Conservation (phyloP, 768 basidiomycete species). For the Amyloporia xantha region DNA sequence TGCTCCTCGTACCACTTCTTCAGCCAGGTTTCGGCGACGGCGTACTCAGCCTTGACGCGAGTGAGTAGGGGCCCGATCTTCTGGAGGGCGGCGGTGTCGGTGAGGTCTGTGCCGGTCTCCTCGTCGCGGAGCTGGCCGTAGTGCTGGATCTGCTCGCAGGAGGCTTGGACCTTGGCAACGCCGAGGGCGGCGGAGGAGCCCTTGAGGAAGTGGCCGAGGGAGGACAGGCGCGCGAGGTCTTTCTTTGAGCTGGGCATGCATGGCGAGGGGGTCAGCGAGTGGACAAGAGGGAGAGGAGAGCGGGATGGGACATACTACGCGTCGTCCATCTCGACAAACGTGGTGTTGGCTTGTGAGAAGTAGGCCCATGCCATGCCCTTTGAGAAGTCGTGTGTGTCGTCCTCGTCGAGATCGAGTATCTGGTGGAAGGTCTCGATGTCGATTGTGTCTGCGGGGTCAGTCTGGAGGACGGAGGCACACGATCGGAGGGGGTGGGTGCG, state of each 20-base stretch:
- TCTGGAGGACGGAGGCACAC: slow-evolving; percentile 11
- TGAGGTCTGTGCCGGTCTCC: slow-evolving; percentile 35
- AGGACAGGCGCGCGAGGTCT: slow-evolving; percentile 61
- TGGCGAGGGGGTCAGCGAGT: slow-evolving; percentile 7
- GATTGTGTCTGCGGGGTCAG: slow-evolving; percentile 36
- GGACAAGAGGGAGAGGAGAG: slow-evolving; percentile 5
- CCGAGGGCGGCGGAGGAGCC: slow-evolving; percentile 95
- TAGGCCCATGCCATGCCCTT: slow-evolving; percentile 73
- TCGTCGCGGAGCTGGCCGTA: slow-evolving; percentile 68
- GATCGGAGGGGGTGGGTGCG: background rate
- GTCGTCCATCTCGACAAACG: slow-evolving; percentile 72
- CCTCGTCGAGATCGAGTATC: slow-evolving; percentile 89
- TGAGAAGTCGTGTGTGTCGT: slow-evolving; percentile 71
- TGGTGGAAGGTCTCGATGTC: slow-evolving; percentile 80
- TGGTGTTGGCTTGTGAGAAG: slow-evolving; percentile 70
- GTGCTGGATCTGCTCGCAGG: slow-evolving; percentile 90
- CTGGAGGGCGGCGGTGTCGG: slow-evolving; percentile 44
- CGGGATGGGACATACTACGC: slow-evolving; percentile 55
- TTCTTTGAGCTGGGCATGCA: slow-evolving; percentile 37
- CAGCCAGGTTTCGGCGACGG: slow-evolving; percentile 62
- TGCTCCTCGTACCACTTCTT: slow-evolving; percentile 41
- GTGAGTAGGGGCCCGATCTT: slow-evolving; percentile 51
- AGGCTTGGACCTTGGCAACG: slow-evolving; percentile 68
- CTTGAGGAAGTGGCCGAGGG: slow-evolving; percentile 91
- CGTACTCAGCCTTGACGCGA: slow-evolving; percentile 62